Percentiles rank a stretch among this genome's conserved stretches.
Conservation (phyloP, 805 yeast species). For the Vanderwaltozyma polyspora region DNA sequence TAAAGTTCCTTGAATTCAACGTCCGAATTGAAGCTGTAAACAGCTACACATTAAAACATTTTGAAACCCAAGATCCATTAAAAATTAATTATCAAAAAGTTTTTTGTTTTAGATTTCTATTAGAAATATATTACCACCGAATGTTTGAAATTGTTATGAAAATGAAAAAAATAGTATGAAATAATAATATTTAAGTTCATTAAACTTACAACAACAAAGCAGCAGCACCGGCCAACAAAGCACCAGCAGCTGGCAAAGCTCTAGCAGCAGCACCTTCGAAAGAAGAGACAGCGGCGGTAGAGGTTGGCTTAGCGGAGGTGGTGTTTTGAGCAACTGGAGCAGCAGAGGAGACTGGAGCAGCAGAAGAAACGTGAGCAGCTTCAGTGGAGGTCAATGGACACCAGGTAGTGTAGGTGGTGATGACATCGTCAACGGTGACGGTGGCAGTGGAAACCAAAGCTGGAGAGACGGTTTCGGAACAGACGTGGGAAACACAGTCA, state of each 20-base stretch:
- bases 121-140: no score
- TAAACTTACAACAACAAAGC: conserved; percentile 35
- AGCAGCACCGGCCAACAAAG: conserved; percentile 38
- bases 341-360: no score
- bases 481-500: conserved; percentile 25
- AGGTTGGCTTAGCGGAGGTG: conserved; percentile 8
- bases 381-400: conserved; percentile 20
- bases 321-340: conserved; percentile 10
- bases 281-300: conserved; percentile 23
- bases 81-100: no score
- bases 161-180: background rate
- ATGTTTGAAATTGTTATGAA: no score
- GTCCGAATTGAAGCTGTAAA: no score
- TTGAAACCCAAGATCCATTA: no score
- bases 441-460: conserved; percentile 30
- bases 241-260: conserved; percentile 38
- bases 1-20: no score
- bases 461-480: conserved; percentile 26
- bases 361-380: no score
- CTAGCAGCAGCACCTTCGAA: conserved; percentile 36
- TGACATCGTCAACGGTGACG: conserved; percentile 25
- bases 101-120: no score
- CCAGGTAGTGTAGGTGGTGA: conserved; percentile 30
- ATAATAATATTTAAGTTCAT: background rate
- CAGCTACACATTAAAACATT: no score